phyloP scores from a whole-genome alignment of 768 basidiomycete species.

The Pulveroboletus sp. region DNA sequence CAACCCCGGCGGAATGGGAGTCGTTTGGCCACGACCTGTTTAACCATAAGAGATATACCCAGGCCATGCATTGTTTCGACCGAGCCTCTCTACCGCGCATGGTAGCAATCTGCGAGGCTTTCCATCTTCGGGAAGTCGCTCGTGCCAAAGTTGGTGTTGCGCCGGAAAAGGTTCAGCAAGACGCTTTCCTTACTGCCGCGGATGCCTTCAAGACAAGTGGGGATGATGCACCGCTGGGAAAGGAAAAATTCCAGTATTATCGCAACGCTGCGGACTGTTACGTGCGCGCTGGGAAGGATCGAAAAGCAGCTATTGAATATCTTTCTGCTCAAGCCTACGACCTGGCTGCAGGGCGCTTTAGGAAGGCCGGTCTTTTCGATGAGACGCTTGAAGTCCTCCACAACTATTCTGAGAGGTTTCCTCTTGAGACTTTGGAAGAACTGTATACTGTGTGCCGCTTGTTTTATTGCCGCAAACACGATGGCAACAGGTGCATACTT shows the following conservation, averaged over 20 bases:
- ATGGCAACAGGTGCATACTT: conserved; percentile 16
- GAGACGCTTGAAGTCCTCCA: conserved; percentile 47
- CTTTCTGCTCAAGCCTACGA: conserved; percentile 39
- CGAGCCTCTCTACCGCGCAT: conserved; percentile 42
- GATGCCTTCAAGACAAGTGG: conserved; percentile 45
- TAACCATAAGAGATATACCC: conserved; percentile 36
- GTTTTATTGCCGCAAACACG: conserved; percentile 37
- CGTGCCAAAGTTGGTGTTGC: conserved; percentile 28
- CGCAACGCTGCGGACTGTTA: conserved; percentile 45
- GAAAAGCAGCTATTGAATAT: conserved; percentile 44
- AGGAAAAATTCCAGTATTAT: conserved; percentile 35
- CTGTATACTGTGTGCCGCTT: conserved; percentile 44
- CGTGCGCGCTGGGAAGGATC: conserved; percentile 35
- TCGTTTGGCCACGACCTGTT: conserved; percentile 38
- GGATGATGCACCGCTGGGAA: conserved; percentile 20
- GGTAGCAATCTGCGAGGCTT: conserved; percentile 46
- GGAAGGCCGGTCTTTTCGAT: conserved; percentile 47
- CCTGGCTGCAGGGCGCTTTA: conserved; percentile 42
- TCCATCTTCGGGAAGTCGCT: conserved; percentile 50
- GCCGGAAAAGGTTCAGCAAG: conserved; percentile 20
- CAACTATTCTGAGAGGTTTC: conserved; percentile 30
- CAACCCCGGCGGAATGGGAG: conserved; percentile 46
- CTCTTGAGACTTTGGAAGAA: conserved; percentile 26
- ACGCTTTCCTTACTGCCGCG: conserved; percentile 44
- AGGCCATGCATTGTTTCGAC: conserved; percentile 52